Evolutionary conservation across 768 basidiomycete genomes (phyloP), one percentile per base, ranked within the genome.

Genomic region (Lyophyllum shimeji): DNA sequence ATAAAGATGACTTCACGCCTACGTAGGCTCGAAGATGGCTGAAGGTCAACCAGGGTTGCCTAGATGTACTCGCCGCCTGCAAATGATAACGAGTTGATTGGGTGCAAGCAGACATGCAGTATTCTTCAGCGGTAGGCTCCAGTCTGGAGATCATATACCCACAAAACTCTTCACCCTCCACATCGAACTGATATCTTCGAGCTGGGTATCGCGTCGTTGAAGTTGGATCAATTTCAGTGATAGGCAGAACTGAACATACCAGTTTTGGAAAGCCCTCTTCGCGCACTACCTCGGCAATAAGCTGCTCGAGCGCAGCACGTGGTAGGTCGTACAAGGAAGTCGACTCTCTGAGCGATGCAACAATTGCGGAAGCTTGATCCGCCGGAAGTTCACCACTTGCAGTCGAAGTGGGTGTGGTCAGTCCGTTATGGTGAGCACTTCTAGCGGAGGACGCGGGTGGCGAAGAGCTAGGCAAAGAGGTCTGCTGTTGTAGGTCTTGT

Each of bases 241-340:
- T 18, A 21, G 43, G 13, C 40, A 44, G 23, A 45, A 47, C 27
- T 17, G 68, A 8, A 58, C 82, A 58, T 62, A 90, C 93, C 82
- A 98, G 76, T 60, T 82, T 79, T 12, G 78, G 70, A 65, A 97
- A 93, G 7, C 92, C 85, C 50, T 94, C 85, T 67, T 91, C 89
- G 51, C 83, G 80, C 17, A 90, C 76, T 21, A 90, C 78, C 24
- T 84, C 77, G 11, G 78, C 76, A 17, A 90, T 77, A 2, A 87
- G 65, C 44, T 69, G 69, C 62, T 89, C 86, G 12, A 91, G 77
- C 7, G 79, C 74, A 11, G 68, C 54, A 31, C 68, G 72, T 21
- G 86, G 67, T 24, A 89, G 67, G 49, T 79, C 69, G 59, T 88
- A 86, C n/a, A 90, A 61, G 0, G 71, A 70, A 0, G 80, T 72